phyloP scores from a whole-genome alignment of 2,329 filamentous ascomycete genomes.

The Penicillium olsonii region DNA sequence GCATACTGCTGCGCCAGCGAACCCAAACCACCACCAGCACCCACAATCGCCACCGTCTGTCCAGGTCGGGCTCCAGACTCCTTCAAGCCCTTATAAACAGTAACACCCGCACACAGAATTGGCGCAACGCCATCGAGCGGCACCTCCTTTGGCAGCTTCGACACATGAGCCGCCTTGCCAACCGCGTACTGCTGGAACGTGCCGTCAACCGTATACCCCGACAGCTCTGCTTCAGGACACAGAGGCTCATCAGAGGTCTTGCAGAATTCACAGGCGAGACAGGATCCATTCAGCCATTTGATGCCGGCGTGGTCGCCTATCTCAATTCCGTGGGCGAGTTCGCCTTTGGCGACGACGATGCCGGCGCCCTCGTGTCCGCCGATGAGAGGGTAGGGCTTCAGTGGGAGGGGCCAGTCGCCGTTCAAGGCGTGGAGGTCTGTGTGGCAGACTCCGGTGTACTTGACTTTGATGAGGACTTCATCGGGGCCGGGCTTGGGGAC shows the following conservation, averaged over 20 bases:
- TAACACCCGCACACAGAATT: constrained; percentile 81
- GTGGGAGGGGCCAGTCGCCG: constrained; percentile 84
- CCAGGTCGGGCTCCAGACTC: constrained; percentile 74
- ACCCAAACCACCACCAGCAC: constrained; percentile 81
- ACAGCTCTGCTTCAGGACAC: constrained; percentile 72
- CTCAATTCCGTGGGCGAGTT: constrained; percentile 74
- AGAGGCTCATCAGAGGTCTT: constrained; percentile 78
- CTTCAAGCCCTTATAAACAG: constrained; percentile 89
- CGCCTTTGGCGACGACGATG: constrained; percentile 76
- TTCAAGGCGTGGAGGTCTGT: constrained; percentile 81
- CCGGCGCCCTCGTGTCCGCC: constrained; percentile 81
- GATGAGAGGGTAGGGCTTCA: constrained; percentile 75
- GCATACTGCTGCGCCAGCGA: constrained; percentile 83
- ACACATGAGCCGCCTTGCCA: constrained; percentile 82
- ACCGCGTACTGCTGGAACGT: constrained; percentile 92
- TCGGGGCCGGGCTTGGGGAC: constrained; percentile 80
- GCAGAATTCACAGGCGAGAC: constrained; percentile 82
- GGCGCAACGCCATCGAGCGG: constrained; percentile 76
- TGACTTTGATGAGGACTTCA: constrained; percentile 89
- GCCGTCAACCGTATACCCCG: constrained; percentile 90
- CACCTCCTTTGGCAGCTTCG: constrained; percentile 75
- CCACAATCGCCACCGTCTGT: constrained; percentile 79
- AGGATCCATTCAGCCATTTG: constrained; percentile 90
- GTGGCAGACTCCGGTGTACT: constrained; percentile 88
- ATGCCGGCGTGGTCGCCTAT: constrained; percentile 85